Base-by-base conservation (phyloP, 2,329 filamentous ascomycete species). In the Truncatella angustata region DNA sequence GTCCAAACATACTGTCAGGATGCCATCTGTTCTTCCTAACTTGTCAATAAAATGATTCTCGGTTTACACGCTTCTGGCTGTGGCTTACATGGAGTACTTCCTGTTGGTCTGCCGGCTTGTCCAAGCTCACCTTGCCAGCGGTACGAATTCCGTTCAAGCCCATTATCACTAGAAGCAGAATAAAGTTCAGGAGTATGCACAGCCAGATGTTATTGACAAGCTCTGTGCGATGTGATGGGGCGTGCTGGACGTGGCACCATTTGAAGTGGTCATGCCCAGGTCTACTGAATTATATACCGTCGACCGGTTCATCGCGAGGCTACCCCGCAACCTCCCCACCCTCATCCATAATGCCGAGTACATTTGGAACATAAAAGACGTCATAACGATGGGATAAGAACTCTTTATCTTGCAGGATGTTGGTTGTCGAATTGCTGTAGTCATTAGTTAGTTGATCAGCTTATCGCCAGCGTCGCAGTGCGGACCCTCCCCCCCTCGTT, bases 1-100 rank as follows among this genome's bases (percentile, higher is more conserved):
- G 10, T 10, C 7, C 18, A 3, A 4, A 64, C 77, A 49, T 77
- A 91, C 90, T 87, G 58, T 96, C 91, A 32, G 92, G 92, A 65
- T 97, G 92, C 92, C 91, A 96, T 68, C 91, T 80, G 64, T 97
- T 97, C 88, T 91, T 58, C 18, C 36, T n/a, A 30, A 12, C 16
- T 5, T 26, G 12, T 35, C n/a, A 53, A 55, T 53, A 26, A 36
- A n/a, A 37, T 42, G 35, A 34, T 35, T 45, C 28, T n/a, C n/a
- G n/a, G 36, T 42, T 34, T 9, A 16, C 24, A 26, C 18, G 18
- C 23, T 23, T 23, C 32, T 2, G 26, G n/a, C n/a, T 10, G 16
- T n/a, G 14, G 69, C 83, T 65, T 76, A 89, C 87, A 71, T 93
- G 89, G 9, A 92, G 72, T 48, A 81, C 80, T 2, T 80, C 70